Conservation (phyloP, 2,329 filamentous ascomycete species). For the Penicillium hesseltinei region DNA sequence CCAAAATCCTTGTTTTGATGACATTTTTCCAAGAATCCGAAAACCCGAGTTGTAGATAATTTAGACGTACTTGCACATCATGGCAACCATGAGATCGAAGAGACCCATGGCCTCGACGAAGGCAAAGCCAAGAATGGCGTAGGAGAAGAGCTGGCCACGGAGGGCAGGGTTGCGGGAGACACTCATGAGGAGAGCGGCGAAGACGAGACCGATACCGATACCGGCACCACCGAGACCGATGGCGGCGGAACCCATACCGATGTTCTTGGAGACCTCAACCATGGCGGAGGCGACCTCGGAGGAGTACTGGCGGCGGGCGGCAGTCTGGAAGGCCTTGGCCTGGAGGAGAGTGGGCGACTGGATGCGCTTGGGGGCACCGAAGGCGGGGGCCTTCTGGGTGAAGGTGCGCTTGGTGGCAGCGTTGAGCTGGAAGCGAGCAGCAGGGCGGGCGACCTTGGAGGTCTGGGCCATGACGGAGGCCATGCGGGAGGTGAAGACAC, state of each 20-base stretch:
- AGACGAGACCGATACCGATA: constrained; percentile 95
- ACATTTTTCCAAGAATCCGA: constrained; percentile 12
- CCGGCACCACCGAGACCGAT: constrained; percentile 89
- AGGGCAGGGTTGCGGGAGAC: constrained; percentile 93
- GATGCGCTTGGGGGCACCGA: constrained; percentile 75
- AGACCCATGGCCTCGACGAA: constrained; percentile 81
- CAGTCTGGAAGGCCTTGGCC: constrained; percentile 57
- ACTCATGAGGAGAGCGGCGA: constrained; percentile 83
- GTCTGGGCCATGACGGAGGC: constrained; percentile 64
- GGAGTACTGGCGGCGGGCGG: constrained; percentile 75
- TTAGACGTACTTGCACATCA: constrained; percentile 83
- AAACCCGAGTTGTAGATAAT: constrained; percentile 14
- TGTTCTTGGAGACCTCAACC: constrained; percentile 87
- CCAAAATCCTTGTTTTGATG: constrained; percentile 11
- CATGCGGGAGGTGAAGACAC: constrained; percentile 75
- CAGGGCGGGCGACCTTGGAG: constrained; percentile 77
- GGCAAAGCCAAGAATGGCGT: constrained; percentile 92
- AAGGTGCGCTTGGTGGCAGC: constrained; percentile 71
- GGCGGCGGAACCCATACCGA: constrained; percentile 84
- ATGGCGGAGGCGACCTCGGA: constrained; percentile 82
- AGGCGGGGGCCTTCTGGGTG: constrained; percentile 45
- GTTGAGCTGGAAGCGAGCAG: constrained; percentile 63
- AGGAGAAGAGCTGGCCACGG: constrained; percentile 92
- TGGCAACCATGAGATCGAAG: constrained; percentile 87
- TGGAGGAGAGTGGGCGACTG: constrained; percentile 65